A percentile compares a stretch with the other conserved stretches of the same genome.
phyloP scores from a whole-genome alignment of 768 basidiomycete species.

The Sporobolomyces phaffii region DNA sequence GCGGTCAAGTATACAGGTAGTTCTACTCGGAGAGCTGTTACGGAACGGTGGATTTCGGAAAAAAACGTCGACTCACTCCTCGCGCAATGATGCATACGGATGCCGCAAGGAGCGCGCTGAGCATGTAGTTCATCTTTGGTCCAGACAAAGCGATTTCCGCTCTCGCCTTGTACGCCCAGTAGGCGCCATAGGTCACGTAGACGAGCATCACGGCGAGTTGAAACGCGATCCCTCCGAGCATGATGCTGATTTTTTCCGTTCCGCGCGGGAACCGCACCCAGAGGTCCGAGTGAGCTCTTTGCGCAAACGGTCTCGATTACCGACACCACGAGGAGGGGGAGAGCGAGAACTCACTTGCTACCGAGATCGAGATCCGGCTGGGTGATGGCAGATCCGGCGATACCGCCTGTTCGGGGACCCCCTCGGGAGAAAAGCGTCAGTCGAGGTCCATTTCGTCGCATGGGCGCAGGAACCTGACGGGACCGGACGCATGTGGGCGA shows the following conservation, averaged over 20 bases:
- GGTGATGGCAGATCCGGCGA: slow-evolving; percentile 7
- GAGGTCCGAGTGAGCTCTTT: neutral
- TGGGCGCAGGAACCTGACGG: too few relatives aligned
- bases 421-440: too few relatives aligned
- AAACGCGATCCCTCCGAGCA: slow-evolving; percentile 33
- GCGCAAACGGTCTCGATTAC: too few relatives aligned
- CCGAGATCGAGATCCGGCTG: slow-evolving; percentile 6
- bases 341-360: neutral
- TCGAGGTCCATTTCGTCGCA: too few relatives aligned
- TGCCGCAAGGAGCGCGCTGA: neutral
- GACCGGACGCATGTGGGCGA: neutral
- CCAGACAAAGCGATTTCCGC: neutral
- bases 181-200: slow-evolving; percentile 8
- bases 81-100: slow-evolving; percentile 20
- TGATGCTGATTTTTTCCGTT: too few relatives aligned
- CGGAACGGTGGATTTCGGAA: neutral
- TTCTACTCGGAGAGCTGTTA: too few relatives aligned
- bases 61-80: slow-evolving; percentile 7
- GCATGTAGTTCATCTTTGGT: neutral
- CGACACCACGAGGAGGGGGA: neutral
- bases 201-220: slow-evolving; percentile 31
- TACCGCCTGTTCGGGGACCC: slow-evolving; percentile 13
- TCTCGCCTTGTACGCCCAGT: neutral
- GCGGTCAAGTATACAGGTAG: too few relatives aligned
- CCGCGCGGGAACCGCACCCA: too few relatives aligned